Percentiles rank a stretch among this genome's conserved stretches.
These are phyloP conservation scores for Mycena indigotica DNA, from an alignment of 768 basidiomycete genomes.

Conservation along the genomic window DNA sequence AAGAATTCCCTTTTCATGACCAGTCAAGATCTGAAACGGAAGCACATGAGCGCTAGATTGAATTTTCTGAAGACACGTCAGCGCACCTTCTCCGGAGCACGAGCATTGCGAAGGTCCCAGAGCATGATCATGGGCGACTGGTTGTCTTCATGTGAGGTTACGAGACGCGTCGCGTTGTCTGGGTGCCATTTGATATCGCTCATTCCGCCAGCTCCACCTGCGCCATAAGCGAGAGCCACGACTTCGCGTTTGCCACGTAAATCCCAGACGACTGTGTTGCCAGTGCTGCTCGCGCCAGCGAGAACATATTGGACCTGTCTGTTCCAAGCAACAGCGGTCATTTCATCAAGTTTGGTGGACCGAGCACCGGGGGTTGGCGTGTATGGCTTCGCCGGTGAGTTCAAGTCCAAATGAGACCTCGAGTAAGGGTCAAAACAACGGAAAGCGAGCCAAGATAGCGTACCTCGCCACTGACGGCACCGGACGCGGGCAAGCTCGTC, in stretches of 20 bases:
- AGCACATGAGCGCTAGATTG: no score
- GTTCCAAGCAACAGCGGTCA: slow-evolving; percentile 96
- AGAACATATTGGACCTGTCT: slow-evolving; percentile 91
- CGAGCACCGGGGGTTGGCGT: slow-evolving; percentile 75
- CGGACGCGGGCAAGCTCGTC: slow-evolving; percentile 84
- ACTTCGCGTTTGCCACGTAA: slow-evolving; percentile 92
- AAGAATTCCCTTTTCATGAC: slow-evolving; percentile 94
- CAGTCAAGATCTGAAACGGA: slow-evolving; percentile 90
- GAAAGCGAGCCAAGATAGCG: slow-evolving; percentile 25
- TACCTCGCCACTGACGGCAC: slow-evolving; percentile 89
- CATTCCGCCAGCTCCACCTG: slow-evolving; percentile 87
- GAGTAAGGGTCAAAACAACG: slow-evolving; percentile 17
- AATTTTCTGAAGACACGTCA: no score
- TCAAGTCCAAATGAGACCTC: slow-evolving; percentile 96
- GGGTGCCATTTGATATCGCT: slow-evolving; percentile 99
- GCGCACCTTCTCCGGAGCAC: slow-evolving; percentile 91
- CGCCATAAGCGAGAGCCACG: slow-evolving; percentile 86
- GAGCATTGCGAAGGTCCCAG: slow-evolving; percentile 98
- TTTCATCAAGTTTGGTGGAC: slow-evolving; percentile 88
- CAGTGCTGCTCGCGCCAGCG: slow-evolving; percentile 90
- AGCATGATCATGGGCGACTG: slow-evolving; percentile 95
- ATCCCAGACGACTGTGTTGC: slow-evolving; percentile 98
- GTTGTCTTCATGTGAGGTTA: slow-evolving; percentile 96
- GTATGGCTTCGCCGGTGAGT: slow-evolving; percentile 89
- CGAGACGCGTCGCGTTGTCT: slow-evolving; percentile 92